Percentiles rank a stretch among this genome's conserved stretches.
phyloP scores from a whole-genome alignment of 257 asterid genomes.

The Cynanchum wilfordii region DNA sequence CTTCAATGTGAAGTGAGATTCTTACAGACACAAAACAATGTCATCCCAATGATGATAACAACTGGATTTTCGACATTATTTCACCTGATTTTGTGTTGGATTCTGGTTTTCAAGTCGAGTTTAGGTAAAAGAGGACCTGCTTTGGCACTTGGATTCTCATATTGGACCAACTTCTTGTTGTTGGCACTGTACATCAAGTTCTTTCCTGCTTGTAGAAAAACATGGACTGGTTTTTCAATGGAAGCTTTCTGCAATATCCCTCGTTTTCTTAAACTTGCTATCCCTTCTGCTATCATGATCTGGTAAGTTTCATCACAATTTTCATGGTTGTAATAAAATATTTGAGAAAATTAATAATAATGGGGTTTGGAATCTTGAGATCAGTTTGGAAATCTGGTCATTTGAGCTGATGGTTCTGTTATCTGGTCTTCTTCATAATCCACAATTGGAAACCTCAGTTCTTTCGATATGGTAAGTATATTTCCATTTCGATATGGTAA shows the following conservation, averaged over 20 bases:
- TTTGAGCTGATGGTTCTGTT: conserved; percentile 87
- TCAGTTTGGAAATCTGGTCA: conserved; percentile 85
- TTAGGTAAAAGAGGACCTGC: conserved; percentile 78
- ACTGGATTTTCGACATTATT: conserved; percentile 52
- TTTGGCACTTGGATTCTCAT: conserved; percentile 49
- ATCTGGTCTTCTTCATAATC: conserved; percentile 87
- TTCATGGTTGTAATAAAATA: not conserved
- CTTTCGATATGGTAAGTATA: conserved; percentile 60
- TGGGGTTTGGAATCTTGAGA: not conserved
- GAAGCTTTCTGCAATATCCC: conserved; percentile 50
- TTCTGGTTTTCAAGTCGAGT: conserved; percentile 54
- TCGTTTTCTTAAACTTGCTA: conserved; percentile 52
- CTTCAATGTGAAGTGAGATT: conserved; percentile 77
- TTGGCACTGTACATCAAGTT: conserved; percentile 50
- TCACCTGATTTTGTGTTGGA: conserved; percentile 59
- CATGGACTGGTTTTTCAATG: conserved; percentile 72
- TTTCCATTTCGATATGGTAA: not conserved
- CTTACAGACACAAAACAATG: conserved; percentile 69
- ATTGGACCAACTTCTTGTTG: conserved; percentile 55
- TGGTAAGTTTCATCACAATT: conserved; percentile 34
- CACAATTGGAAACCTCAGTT: conserved; percentile 73
- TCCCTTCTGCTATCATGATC: conserved; percentile 87
- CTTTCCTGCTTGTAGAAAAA: conserved; percentile 51
- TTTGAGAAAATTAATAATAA: not conserved
- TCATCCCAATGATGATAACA: conserved; percentile 75